These are phyloP conservation scores for Austroboletus niveus DNA, from an alignment of 1,284 basidiomycete species.

Conservation along the genomic window DNA sequence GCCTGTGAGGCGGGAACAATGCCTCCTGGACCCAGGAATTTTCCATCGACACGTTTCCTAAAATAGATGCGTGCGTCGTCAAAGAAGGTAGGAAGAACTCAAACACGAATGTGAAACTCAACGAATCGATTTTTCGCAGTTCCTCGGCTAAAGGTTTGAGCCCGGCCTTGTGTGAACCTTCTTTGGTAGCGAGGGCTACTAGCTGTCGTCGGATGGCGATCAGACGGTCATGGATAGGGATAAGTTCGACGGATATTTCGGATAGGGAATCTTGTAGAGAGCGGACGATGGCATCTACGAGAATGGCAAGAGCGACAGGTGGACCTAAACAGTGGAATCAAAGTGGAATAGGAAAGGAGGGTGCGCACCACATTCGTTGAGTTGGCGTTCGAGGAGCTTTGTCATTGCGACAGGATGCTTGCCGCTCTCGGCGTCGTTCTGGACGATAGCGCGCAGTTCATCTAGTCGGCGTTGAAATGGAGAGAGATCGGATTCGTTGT, in stretches of 20 bases:
- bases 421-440: conserved; percentile 75
- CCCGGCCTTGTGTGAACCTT: conserved; percentile 81
- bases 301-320: not conserved
- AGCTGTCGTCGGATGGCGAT: conserved; percentile 89
- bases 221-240: conserved; percentile 87
- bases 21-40: conserved; percentile 92
- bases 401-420: conserved; percentile 88
- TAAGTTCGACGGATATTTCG: conserved; percentile 82
- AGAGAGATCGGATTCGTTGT: conserved; percentile 84
- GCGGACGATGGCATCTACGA: conserved; percentile 70
- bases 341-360: conserved; percentile 7
- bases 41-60: conserved; percentile 92
- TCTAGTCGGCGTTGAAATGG: conserved; percentile 81
- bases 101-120: conserved; percentile 50
- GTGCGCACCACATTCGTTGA: conserved; percentile 86
- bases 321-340: conserved; percentile 7
- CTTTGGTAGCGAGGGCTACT: conserved; percentile 85
- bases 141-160: conserved; percentile 92
- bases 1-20: conserved; percentile 90
- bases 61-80: conserved; percentile 8
- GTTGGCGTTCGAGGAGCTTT: conserved; percentile 86
- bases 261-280: conserved; percentile 81
- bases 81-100: conserved; percentile 9
- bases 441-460: conserved; percentile 81
- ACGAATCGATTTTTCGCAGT: conserved; percentile 92